Evolutionary conservation across 345 rosid species (phyloP).

Genomic region (Eucalyptus shirleyi): DNA sequence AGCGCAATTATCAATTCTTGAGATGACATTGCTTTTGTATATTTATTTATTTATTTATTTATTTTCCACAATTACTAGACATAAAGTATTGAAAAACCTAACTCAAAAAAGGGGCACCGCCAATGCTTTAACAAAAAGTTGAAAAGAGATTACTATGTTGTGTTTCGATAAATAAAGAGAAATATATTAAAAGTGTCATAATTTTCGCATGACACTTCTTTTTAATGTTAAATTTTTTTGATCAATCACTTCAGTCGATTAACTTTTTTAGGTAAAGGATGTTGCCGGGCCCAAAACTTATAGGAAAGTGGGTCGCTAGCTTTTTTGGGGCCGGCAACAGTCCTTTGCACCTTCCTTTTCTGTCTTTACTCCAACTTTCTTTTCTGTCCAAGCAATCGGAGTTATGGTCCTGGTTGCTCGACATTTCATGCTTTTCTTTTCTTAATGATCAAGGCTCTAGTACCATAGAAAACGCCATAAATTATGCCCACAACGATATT

Average conservation of each 20-base stretch:
- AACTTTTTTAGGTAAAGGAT: background rate
- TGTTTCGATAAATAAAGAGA: background rate
- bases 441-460: background rate
- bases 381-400: background rate
- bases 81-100: background rate
- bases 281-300: background rate
- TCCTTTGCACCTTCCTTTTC: background rate
- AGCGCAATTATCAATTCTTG: background rate
- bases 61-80: background rate
- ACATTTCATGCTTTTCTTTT: background rate
- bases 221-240: too few species aligned
- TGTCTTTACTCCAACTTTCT: background rate
- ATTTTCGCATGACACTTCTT: rapidly evolving
- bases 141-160: background rate
- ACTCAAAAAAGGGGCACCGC: background rate
- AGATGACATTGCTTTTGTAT: background rate
- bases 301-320: background rate
- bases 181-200: too few species aligned
- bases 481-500: background rate
- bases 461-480: background rate
- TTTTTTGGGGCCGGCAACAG: background rate
- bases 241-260: background rate
- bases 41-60: background rate
- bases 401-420: rapidly evolving
- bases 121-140: background rate